Conservation (phyloP, 2,329 filamentous ascomycete genomes). For the Furcasterigmium furcatum region DNA sequence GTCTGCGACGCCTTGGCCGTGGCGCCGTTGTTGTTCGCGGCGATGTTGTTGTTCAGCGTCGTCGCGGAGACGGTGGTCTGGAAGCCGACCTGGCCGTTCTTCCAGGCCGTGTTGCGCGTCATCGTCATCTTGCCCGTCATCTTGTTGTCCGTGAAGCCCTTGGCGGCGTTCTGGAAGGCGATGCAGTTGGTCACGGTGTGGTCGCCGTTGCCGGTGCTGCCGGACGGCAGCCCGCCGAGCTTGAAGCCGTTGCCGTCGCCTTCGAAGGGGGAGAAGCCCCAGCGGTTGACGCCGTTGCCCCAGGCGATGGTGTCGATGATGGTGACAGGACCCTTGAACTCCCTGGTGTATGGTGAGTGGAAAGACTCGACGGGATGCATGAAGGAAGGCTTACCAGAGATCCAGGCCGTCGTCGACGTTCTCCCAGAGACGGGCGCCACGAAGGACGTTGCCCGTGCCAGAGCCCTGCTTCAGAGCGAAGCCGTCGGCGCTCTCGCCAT, state of each 20-base stretch:
- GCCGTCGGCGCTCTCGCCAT: constrained; percentile 47
- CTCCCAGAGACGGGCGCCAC: constrained; percentile 43
- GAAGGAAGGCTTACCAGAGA: constrained; percentile 9
- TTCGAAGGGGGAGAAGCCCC: constrained; percentile 33
- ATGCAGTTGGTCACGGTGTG: constrained; percentile 41
- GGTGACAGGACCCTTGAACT: constrained; percentile 36
- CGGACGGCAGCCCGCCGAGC: constrained; percentile 33
- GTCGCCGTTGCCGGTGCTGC: constrained; percentile 30
- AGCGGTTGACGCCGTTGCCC: constrained; percentile 42
- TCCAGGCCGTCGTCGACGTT: constrained; percentile 44
- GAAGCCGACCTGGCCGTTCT: constrained; percentile 38
- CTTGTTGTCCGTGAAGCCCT: constrained; percentile 44
- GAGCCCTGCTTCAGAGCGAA: constrained; percentile 43
- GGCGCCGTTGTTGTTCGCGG: constrained; percentile 23
- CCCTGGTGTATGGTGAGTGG: constrained; percentile 3
- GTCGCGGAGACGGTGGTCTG: constrained; percentile 28
- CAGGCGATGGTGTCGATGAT: constrained; percentile 38
- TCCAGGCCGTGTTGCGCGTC: constrained; percentile 41
- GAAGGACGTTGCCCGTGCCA: constrained; percentile 40
- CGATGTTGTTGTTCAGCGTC: constrained; percentile 34
- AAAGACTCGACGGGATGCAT: neutral
- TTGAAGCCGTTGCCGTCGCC: constrained; percentile 46
- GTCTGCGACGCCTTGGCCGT: constrained; percentile 17
- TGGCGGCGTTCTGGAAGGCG: constrained; percentile 37
- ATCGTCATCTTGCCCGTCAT: constrained; percentile 36